Base-by-base conservation (phyloP, 768 basidiomycete genomes). In the Chiua virens region DNA sequence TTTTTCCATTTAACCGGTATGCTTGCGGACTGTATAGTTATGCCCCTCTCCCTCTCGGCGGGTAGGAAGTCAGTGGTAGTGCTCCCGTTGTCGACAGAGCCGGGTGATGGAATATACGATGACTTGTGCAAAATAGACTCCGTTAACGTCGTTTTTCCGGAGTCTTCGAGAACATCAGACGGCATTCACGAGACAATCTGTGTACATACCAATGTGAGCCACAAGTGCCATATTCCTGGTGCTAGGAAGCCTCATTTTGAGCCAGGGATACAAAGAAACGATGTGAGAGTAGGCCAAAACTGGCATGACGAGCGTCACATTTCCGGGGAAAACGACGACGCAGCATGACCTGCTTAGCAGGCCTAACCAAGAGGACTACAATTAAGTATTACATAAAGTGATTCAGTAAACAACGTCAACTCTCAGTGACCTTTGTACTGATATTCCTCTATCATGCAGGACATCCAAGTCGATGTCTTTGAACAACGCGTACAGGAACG, bases 21-120 rank as follows among this genome's bases (percentile, higher is more conserved):
- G 70, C 90, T 92, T 13, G 92, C 92, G 20, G 90, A 91, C 62
- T 94, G 92, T 52, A 95, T 90, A 4, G 92, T 95, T 53, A 95
- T 95, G 7, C 92, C 92, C 46, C 92, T 79, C 68, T 93, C 91
- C 50, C 92, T 79, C 70, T 95, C 92, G 1, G 90, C 89, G 5
- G 91, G 91, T 18, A 94, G 73, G 55, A 93, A 94, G 65, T 94
- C 92, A 4, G 92, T 94, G 1, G 85, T 92, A 8, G 92, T 95
- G 56, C 91, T 93, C 18, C 92, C 92, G 4, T 86, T 87, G 65
- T 94, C 92, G 13, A 94, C 92, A 3, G 92, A 83, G 20, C 92
- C 92, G 10, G 89, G 80, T 23, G 78, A 71, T 6, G 82, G 76
- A 25, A 94, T 72, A 65, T 89, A 92, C 1, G 80, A 78, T 7